Base-by-base conservation (phyloP, 768 basidiomycete genomes). In the Russula ochroleuca region DNA sequence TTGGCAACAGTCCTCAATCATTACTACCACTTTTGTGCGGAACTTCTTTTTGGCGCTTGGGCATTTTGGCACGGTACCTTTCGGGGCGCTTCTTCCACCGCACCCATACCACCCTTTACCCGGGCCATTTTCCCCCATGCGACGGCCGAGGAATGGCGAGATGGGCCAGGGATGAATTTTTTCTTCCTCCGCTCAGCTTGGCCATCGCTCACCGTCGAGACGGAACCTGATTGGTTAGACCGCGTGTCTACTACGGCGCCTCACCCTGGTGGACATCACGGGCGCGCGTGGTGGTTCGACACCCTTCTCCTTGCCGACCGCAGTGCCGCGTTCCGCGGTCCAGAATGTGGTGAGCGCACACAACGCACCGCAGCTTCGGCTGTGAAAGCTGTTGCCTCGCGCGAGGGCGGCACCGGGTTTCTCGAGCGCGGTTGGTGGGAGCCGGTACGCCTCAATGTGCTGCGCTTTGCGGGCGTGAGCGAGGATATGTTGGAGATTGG, bases 11-110 rank as follows among this genome's bases (percentile, higher is more conserved):
- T 94, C 79, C 79, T 93, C n/a, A 77, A 79, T 51, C 92, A 94
- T 72, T 94, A 92, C 73, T 94, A 93, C 74, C 92, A 94, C 74
- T 86, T 91, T 63, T 88, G 87, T 37, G 92, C 88, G 0, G 92
- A 94, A 71, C 83, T 91, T 52, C 75, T 91, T 61, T 77, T 93
- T 37, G 92, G 91, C 37, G 75, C 82, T 3, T 90, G 89, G 81
- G 82, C 88, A 1, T 82, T 90, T 69, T 90, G 86, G 86, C 77
- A 79, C 50, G 85, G 86, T 40, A 79, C 85, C 7, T 74, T 71
- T 64, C 63, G 65, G 21, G 67, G 66, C 25, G 54, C 50, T 37
- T 70, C 71, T 25, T 57, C 66, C 52, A 33, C 28, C 4, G 31
- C 59, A 8, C 7, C 17, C 8, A 60, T 70, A 4, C 67, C 74